These are phyloP conservation scores for Curvularia sp. DNA, from an alignment of 2,329 filamentous ascomycete species.

Conservation along the genomic window DNA sequence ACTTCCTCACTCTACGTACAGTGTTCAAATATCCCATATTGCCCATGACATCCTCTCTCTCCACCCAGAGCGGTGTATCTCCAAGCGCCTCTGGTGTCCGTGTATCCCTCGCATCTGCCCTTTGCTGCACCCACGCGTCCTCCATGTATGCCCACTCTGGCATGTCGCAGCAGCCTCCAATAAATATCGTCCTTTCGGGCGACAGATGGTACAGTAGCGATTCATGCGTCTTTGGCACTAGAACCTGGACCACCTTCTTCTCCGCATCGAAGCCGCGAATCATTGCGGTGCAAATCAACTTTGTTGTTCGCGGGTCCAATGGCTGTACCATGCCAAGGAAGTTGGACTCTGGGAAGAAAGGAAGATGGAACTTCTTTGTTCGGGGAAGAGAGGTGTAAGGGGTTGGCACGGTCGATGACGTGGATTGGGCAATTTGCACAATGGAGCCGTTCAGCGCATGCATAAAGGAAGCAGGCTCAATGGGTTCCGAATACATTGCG, in stretches of 20 bases:
- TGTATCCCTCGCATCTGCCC: background rate
- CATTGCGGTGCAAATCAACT: slow-evolving; percentile 69
- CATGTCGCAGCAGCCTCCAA: slow-evolving; percentile 42
- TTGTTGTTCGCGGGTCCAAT: slow-evolving; percentile 67
- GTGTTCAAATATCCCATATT: slow-evolving; percentile 44
- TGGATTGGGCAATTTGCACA: slow-evolving; percentile 70
- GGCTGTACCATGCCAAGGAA: slow-evolving; percentile 54
- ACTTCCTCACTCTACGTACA: slow-evolving; percentile 42
- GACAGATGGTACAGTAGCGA: slow-evolving; percentile 26
- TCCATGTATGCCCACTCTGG: slow-evolving; percentile 49
- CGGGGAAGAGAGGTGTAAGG: slow-evolving; percentile 44
- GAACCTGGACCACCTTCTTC: slow-evolving; percentile 65
- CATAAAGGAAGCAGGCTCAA: slow-evolving; percentile 64
- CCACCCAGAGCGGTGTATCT: slow-evolving; percentile 30
- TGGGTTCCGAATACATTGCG: slow-evolving; percentile 71
- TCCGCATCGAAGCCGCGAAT: slow-evolving; percentile 71
- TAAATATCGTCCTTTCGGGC: slow-evolving; percentile 42
- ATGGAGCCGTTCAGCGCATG: slow-evolving; percentile 75
- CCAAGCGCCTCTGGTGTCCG: background rate
- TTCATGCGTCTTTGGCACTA: slow-evolving; percentile 65
- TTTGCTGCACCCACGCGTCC: slow-evolving; percentile 28
- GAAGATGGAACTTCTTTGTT: slow-evolving; percentile 63
- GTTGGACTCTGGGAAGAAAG: slow-evolving; percentile 63
- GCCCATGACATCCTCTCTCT: slow-evolving; percentile 25
- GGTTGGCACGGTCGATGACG: slow-evolving; percentile 52